phyloP scores from a whole-genome alignment of 164 flowering plant species.

The Magnolia officinalis region DNA sequence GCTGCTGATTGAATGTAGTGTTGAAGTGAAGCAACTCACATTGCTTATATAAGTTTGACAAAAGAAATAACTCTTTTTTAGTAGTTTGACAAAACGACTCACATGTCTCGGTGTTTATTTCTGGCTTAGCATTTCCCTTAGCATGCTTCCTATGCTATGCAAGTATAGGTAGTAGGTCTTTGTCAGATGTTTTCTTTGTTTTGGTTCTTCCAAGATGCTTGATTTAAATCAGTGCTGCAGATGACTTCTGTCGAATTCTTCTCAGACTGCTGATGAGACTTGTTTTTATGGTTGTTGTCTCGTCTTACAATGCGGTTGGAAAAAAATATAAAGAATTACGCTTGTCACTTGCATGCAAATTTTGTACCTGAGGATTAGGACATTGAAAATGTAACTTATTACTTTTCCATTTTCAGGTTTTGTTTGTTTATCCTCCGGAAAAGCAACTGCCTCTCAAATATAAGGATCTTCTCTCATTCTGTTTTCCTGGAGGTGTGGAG shows the following conservation, averaged over 20 bases:
- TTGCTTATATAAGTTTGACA: no score
- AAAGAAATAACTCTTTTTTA: no score
- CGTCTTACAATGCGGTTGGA: neutral
- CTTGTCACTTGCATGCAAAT: neutral
- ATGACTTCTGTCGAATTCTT: neutral
- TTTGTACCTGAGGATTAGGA: neutral
- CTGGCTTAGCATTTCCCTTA: neutral
- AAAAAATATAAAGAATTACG: no score
- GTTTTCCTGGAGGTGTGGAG: conserved; percentile 98
- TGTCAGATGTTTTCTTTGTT: no score
- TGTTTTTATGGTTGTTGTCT: neutral
- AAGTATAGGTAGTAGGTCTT: no score
- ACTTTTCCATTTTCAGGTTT: conserved; percentile 54
- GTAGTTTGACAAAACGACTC: neutral
- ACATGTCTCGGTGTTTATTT: neutral
- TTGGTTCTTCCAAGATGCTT: neutral
- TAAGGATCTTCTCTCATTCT: conserved; percentile 95
- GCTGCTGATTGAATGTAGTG: conserved; percentile 2
- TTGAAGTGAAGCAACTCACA: neutral
- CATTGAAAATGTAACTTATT: neutral
- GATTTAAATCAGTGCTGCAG: neutral
- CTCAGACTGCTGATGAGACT: neutral
- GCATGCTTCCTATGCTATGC: neutral
- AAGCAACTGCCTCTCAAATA: conserved; percentile 83
- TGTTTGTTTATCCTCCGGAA: conserved; percentile 95